Evolutionary conservation across 2,329 filamentous ascomycete genomes (phyloP).

Genomic region (Alternaria arborescens): DNA sequence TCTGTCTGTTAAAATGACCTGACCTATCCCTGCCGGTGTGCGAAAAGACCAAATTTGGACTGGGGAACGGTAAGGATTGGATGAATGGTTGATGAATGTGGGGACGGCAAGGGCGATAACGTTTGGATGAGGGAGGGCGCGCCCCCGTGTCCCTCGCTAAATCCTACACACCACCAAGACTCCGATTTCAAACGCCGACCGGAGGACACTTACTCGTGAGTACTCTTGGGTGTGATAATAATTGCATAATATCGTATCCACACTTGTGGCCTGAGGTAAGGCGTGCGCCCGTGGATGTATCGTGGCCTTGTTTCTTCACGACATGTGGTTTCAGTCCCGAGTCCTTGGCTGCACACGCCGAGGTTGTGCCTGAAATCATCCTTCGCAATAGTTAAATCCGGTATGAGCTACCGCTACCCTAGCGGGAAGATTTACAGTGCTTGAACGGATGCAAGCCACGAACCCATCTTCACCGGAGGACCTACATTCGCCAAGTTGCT

Average conservation of each 20-base stretch:
- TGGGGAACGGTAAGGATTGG: neutral
- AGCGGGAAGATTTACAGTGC: neutral
- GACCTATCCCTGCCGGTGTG: slow-evolving; percentile 2
- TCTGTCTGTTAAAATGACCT: slow-evolving; percentile 6
- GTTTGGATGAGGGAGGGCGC: slow-evolving; percentile 8
- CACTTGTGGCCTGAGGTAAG: neutral
- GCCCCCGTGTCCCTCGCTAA: slow-evolving; percentile 7
- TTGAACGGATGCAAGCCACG: slow-evolving; percentile 7
- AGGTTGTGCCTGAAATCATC: slow-evolving; percentile 4
- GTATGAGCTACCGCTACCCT: neutral
- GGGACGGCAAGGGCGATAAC: slow-evolving; percentile 11
- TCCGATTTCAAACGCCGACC: slow-evolving; percentile 5
- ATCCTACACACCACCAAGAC: slow-evolving; percentile 12
- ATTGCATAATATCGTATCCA: slow-evolving; percentile 4
- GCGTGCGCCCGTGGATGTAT: neutral
- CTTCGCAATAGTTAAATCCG: neutral
- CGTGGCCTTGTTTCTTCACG: neutral
- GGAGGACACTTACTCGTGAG: slow-evolving; percentile 3
- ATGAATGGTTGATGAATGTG: neutral
- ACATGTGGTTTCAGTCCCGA: neutral
- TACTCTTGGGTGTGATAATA: neutral
- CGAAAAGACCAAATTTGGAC: slow-evolving; percentile 1
- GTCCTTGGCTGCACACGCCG: neutral
- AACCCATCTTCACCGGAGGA: slow-evolving; percentile 13
- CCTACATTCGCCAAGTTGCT: neutral